These are phyloP conservation scores for Myriosclerotinia curreyana DNA, from an alignment of 2,329 filamentous ascomycete species.

Conservation along the genomic window DNA sequence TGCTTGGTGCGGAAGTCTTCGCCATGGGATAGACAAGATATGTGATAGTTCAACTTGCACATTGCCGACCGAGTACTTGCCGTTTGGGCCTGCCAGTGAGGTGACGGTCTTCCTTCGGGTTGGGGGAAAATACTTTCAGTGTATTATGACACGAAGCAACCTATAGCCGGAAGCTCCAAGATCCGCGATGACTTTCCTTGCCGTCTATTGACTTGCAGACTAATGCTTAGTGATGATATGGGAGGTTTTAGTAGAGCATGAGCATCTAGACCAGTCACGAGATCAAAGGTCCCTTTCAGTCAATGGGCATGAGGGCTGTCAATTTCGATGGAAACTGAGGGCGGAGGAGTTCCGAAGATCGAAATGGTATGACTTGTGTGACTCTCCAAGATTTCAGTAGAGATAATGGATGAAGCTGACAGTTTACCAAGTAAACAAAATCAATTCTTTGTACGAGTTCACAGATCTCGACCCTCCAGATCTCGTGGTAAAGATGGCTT, in stretches of 20 bases:
- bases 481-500: constrained; percentile 3
- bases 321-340: neutral
- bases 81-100: neutral
- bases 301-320: neutral
- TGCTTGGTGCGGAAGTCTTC: neutral
- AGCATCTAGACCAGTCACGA: neutral
- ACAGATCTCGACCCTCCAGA: neutral
- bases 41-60: neutral
- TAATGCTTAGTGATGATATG: no score
- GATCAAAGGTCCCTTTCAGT: neutral
- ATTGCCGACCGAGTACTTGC: neutral
- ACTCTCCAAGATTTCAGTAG: neutral
- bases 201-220: neutral
- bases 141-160: neutral
- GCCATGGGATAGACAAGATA: neutral
- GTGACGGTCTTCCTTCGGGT: neutral
- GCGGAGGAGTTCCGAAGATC: neutral
- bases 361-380: neutral
- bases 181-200: neutral
- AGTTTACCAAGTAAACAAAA: neutral
- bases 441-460: neutral
- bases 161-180: neutral
- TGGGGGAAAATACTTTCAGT: neutral
- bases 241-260: neutral
- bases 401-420: neutral